Base-by-base conservation (phyloP, 345 rosid species). In the Brassica incana region DNA sequence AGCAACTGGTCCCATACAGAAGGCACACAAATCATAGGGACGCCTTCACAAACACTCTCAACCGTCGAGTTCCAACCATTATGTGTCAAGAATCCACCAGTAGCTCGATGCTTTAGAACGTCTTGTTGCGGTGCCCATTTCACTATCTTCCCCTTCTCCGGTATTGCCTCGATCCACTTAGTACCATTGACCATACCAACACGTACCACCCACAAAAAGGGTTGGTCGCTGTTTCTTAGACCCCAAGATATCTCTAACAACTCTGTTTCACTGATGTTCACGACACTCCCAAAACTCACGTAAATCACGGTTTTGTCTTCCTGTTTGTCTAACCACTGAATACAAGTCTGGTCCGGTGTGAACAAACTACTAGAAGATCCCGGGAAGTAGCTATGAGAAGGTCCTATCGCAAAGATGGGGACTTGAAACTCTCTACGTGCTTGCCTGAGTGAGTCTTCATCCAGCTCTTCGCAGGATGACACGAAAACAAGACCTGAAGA, bases 321-420 rank as follows among this genome's bases (percentile, higher is more conserved):
- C 60, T 89, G 91, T 3, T 62, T 75, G 6, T 88, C 88, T 3
- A 90, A 76, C 91, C 91, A 88, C 6, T 81, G 58, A 2, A 84
- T 77, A 83, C 85, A 83, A 43, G 79, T 87, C 36, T 72, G 65
- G 67, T 84, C 86, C 0, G 50, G 77, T 60, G 80, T 69, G 32
- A 77, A 38, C 5, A 85, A 74, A 59, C 85, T 83, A 69, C 80
- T 85, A 2, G 75, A 63, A 1, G 82, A 84, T 2, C 70, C 73
- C 0, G 80, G 72, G 23, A 76, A 65, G 65, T 67, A 15, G 29
- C 14, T 12, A 36, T 77, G 77, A 54, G 67, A n/a, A 5, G 97
- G 95, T 9, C 97, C 97, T 8, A 93, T 81, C 40, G 90, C 67
- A 79, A 88, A 90, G 59, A 79, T n/a, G 0, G 83, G 83, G 6